These are phyloP conservation scores for Aspergillus vadensis DNA, from an alignment of 2,329 filamentous ascomycete species.

Conservation along the genomic window DNA sequence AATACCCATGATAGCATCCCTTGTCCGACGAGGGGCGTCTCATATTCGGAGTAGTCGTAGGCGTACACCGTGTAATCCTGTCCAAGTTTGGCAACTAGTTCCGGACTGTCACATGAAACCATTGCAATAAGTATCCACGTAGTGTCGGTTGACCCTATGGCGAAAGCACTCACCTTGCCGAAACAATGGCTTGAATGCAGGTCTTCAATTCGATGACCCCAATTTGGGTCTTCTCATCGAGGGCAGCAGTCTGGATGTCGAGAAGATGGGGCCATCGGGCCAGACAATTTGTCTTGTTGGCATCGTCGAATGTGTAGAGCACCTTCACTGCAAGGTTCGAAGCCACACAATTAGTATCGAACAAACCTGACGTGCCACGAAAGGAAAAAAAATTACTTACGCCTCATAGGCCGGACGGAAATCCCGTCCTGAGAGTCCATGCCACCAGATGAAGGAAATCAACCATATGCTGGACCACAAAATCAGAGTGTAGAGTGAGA, in stretches of 20 bases:
- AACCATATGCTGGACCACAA: constrained; percentile 33
- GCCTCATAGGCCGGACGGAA: constrained; percentile 65
- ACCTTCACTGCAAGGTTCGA: constrained; percentile 73
- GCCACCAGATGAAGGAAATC: constrained; percentile 30
- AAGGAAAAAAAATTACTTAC: constrained; percentile 52
- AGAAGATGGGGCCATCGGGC: constrained; percentile 80
- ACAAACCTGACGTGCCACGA: constrained; percentile 3
- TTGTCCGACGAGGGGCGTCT: constrained; percentile 89
- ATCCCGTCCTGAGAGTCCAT: constrained; percentile 55
- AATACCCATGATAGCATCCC: constrained; percentile 90
- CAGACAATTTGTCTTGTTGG: constrained; percentile 84
- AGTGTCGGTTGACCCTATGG: background rate
- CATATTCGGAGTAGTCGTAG: constrained; percentile 93
- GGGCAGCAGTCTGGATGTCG: constrained; percentile 73
- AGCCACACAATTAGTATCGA: constrained; percentile 20
- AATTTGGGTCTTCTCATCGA: constrained; percentile 79
- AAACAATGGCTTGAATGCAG: constrained; percentile 79
- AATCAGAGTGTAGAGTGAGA: constrained; percentile 4
- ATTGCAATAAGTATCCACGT: background rate
- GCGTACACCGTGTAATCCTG: constrained; percentile 96
- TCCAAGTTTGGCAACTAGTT: constrained; percentile 72
- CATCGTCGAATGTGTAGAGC: constrained; percentile 91
- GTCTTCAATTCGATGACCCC: constrained; percentile 84
- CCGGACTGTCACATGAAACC: constrained; percentile 63
- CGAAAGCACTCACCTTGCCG: constrained; percentile 53